Base-by-base conservation (phyloP, 805 yeast genomes). In the Candida ascalaphidarum region DNA sequence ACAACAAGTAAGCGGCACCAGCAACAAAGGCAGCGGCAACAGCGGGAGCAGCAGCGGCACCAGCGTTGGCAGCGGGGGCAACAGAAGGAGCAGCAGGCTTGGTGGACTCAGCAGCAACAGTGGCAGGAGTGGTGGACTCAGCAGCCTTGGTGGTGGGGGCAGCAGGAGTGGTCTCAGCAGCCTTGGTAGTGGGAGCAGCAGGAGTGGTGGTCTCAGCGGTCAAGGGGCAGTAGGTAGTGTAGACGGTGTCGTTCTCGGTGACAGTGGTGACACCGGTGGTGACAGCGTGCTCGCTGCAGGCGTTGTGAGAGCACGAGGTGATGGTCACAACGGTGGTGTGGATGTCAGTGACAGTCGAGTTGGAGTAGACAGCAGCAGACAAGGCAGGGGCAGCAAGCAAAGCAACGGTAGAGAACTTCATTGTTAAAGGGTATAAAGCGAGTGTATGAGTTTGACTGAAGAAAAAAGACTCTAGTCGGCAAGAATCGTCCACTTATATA, bases 21-120 rank as follows among this genome's bases (percentile, higher is more conserved):
- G 18, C 18, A 17, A 8, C 18, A 8, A 17, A 17, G 18, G 8
- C 18, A 17, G 18, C 18, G 18, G 73, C 67, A 48, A 70, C 71
- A 3, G 75, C 68, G 3, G 83, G 81, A 14, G 74, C 65, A 14
- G 31, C 28, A 25, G 40, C 28, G 14, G 38, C 36, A 20, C 37
- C 29, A 17, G 36, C 25, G 14, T 36, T 12, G 14, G 28, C 33
- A 21, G 39, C 38, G 25, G 43, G 35, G 25, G 41, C 33, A 28
- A 33, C 21, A 14, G 41, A 23, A 22, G 25, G 33, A 24, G 39
- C 28, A 22, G 42, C 12, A 26, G 34, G 32, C 32, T 34, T 15
- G 8, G 6, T 17, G 18, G 18, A 17, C 18, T 32, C 15, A 26
- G 33, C 32, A 19, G 35, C 26, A 22, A 38, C 27, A 17, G 36